Evolutionary conservation across 345 rosid genomes (phyloP).

Genomic region (Moricandia moricandioides): DNA sequence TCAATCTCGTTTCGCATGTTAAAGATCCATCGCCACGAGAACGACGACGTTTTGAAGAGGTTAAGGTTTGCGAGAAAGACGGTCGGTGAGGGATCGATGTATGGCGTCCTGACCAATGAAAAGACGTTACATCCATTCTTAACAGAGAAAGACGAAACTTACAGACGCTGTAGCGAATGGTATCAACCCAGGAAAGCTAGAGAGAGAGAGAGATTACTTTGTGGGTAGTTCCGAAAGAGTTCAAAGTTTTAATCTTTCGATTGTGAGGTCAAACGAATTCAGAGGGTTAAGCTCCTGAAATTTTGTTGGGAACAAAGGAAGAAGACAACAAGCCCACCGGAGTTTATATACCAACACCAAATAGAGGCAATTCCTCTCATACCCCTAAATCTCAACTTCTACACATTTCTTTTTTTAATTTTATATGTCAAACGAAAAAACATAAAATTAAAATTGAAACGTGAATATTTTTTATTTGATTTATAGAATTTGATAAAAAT

Average conservation of each 20-base stretch:
- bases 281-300: slow-evolving; percentile 31
- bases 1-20: slow-evolving; percentile 4
- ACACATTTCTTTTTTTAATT: no score
- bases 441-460: no score
- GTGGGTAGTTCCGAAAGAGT: no score
- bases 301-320: slow-evolving; percentile 10
- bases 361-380: no score
- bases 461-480: no score
- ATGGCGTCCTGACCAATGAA: slow-evolving; percentile 36
- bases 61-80: slow-evolving; percentile 30
- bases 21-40: slow-evolving; percentile 24
- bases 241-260: neutral
- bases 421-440: no score
- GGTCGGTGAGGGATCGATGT: slow-evolving; percentile 18
- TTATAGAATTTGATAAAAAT: no score
- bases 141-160: neutral
- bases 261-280: slow-evolving; percentile 17
- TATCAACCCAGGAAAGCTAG: neutral
- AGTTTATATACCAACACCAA: neutral
- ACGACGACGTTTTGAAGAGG: slow-evolving; percentile 29
- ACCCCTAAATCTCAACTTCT: no score
- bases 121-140: slow-evolving; percentile 33
- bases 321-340: neutral
- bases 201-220: neutral
- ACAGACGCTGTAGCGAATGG: neutral